A percentile compares a stretch with the other conserved stretches of the same genome.
phyloP scores from a whole-genome alignment of 495 filamentous ascomycete genomes.

The Xylaria grammica region DNA sequence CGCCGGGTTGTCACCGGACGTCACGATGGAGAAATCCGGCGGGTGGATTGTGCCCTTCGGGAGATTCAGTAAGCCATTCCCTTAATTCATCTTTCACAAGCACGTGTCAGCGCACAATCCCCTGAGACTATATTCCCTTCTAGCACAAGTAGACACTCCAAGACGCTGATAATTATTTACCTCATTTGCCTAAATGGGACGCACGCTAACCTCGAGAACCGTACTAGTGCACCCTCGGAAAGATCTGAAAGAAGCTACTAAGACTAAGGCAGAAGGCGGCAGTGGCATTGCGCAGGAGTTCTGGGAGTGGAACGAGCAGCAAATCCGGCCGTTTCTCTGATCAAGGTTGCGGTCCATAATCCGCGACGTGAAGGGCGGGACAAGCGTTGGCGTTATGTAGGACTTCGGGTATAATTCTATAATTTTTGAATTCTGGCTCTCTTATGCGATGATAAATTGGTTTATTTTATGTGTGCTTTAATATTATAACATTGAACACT shows the following conservation, averaged over 20 bases:
- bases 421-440: too few species aligned
- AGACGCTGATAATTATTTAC: background rate
- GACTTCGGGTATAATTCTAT: too few species aligned
- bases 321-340: slow-evolving; percentile 30
- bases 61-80: slow-evolving; percentile 1
- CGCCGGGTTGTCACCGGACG: slow-evolving; percentile 43
- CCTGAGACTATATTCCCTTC: background rate
- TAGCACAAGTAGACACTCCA: background rate
- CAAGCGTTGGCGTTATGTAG: too few species aligned
- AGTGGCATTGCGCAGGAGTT: slow-evolving; percentile 41
- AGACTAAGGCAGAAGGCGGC: slow-evolving; percentile 38
- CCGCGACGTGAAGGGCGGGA: too few species aligned
- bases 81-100: background rate
- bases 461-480: too few species aligned
- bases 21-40: slow-evolving; percentile 30
- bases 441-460: too few species aligned
- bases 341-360: too few species aligned
- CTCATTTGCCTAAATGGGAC: background rate
- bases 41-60: slow-evolving; percentile 23
- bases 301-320: slow-evolving; percentile 49
- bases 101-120: background rate
- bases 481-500: too few species aligned
- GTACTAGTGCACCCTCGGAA: slow-evolving; percentile 28
- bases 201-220: slow-evolving; percentile 24
- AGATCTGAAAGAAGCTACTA: slow-evolving; percentile 35